These are phyloP conservation scores for Verbascum thapsus DNA, from an alignment of 257 asterid genomes.

Conservation along the genomic window DNA sequence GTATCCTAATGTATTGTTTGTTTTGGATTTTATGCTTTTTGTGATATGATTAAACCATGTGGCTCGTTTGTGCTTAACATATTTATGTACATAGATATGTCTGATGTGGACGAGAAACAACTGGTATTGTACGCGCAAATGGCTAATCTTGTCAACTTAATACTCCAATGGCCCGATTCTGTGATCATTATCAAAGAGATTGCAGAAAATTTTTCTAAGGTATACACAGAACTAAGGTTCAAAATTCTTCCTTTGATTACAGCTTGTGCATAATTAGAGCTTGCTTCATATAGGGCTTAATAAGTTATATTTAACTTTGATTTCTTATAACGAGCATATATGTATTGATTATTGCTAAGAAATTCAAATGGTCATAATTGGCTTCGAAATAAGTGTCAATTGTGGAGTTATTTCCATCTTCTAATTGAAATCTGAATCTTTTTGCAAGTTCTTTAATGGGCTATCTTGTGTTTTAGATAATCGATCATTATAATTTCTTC, in stretches of 20 bases:
- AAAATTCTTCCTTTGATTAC: neutral
- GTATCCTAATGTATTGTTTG: constrained; percentile 62
- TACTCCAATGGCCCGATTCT: constrained; percentile 71
- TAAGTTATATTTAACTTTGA: neutral
- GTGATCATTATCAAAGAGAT: constrained; percentile 80
- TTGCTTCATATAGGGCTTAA: constrained; percentile 5
- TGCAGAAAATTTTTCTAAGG: constrained; percentile 81
- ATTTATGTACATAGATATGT: constrained; percentile 52
- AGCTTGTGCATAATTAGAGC: constrained; percentile 18
- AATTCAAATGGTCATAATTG: neutral
- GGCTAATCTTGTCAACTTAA: constrained; percentile 86
- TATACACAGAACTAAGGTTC: constrained; percentile 29
- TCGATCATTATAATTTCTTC: neutral
- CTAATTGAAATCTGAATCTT: neutral
- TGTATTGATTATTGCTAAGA: neutral
- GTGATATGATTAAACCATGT: constrained; percentile 6
- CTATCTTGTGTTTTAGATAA: constrained; percentile 8
- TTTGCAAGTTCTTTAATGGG: neutral
- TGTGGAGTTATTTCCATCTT: neutral
- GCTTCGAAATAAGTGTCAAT: constrained; percentile 7
- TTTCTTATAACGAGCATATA: neutral
- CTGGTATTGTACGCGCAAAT: constrained; percentile 87
- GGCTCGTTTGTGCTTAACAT: constrained; percentile 45
- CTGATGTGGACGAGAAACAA: constrained; percentile 72
- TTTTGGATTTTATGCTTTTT: constrained; percentile 14